These are phyloP conservation scores for Ligustrum vulgare DNA, from an alignment of 257 asterid species.

Conservation along the genomic window DNA sequence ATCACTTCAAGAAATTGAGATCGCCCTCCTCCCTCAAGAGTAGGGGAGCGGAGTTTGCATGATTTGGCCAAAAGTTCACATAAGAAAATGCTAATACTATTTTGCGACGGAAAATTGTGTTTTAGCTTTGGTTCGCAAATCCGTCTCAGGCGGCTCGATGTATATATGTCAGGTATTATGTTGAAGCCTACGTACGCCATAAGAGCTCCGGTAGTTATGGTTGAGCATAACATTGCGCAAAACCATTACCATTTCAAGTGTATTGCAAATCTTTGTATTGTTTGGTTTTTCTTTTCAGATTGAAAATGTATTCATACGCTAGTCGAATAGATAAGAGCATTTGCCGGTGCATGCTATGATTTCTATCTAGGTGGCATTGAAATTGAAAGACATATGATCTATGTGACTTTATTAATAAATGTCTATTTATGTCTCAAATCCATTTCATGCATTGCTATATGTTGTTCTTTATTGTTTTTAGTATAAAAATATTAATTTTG, in stretches of 20 bases:
- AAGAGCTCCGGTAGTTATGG: not conserved
- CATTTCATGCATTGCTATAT: too few relatives aligned
- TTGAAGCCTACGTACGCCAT: not conserved
- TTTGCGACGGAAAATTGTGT: too few relatives aligned
- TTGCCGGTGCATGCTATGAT: too few relatives aligned
- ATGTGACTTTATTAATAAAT: too few relatives aligned
- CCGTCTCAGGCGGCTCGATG: not conserved
- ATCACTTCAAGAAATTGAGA: slow-evolving; percentile 92
- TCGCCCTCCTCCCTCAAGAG: slow-evolving; percentile 72
- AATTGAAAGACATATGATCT: too few relatives aligned
- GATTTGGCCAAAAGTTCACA: not conserved
- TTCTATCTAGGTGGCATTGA: too few relatives aligned
- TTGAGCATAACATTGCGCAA: not conserved
- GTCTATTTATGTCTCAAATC: too few relatives aligned
- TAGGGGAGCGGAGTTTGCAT: slow-evolving; percentile 8
- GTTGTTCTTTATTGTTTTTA: too few relatives aligned
- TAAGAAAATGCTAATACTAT: not conserved
- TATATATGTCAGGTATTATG: not conserved
- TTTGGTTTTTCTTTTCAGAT: not conserved
- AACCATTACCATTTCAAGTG: not conserved
- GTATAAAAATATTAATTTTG: too few relatives aligned
- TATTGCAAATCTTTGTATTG: not conserved
- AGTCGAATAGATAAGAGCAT: not conserved
- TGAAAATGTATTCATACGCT: not conserved
- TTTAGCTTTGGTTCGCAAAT: not conserved